Conservation (phyloP, 192 early-diverging fungal species). For the Piromyces sp. region DNA sequence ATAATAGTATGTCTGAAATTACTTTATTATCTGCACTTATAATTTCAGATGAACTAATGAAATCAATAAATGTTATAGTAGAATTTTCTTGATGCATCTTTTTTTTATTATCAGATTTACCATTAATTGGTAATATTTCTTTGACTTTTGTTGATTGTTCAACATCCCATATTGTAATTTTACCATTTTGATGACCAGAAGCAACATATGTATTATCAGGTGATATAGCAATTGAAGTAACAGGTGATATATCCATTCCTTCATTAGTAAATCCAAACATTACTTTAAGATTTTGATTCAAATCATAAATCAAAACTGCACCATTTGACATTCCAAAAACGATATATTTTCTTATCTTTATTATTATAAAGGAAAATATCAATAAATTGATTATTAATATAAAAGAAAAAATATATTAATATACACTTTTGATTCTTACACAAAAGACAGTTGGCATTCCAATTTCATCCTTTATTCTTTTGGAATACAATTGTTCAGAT, state of each 20-base stretch:
- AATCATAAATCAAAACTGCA: not conserved
- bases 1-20: too few species aligned
- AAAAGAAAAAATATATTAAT: too few species aligned
- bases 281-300: not conserved
- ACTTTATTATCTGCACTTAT: not conserved
- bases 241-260: not conserved
- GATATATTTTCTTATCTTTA: not conserved
- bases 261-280: not conserved
- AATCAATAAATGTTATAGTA: not conserved
- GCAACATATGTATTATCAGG: not conserved
- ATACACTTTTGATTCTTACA: not conserved
- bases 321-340: not conserved
- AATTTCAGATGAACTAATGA: not conserved
- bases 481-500: not conserved
- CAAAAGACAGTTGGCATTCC: not conserved
- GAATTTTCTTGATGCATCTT: not conserved
- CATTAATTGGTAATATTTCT: not conserved
- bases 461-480: not conserved
- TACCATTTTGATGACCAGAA: not conserved
- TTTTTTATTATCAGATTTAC: not conserved
- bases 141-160: not conserved
- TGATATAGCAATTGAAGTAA: not conserved
- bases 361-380: too few species aligned
- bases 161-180: not conserved
- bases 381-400: too few species aligned